phyloP scores from a whole-genome alignment of 768 basidiomycete genomes.

The Amanita jacksonii region DNA sequence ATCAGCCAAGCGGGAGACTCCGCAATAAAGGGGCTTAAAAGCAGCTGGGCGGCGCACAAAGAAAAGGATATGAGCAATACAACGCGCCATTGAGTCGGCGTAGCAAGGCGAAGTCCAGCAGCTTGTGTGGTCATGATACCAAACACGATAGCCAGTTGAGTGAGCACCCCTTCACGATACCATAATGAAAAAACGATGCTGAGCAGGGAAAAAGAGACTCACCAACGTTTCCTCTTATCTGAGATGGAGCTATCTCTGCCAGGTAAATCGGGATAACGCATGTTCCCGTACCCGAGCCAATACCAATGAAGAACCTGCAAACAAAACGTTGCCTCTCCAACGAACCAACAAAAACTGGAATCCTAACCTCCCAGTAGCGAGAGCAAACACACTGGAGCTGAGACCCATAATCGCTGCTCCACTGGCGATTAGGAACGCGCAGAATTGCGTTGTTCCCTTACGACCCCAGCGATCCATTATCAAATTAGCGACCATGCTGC shows the following conservation, averaged over 20 bases:
- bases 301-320: conserved; percentile 52
- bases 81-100: conserved; percentile 60
- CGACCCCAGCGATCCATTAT: conserved; percentile 67
- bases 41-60: conserved; percentile 47
- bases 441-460: conserved; percentile 53
- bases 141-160: conserved; percentile 74
- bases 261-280: conserved; percentile 81
- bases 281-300: conserved; percentile 62
- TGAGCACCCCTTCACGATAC: conserved; percentile 52
- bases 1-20: conserved; percentile 70
- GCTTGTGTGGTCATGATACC: conserved; percentile 84
- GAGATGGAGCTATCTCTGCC: conserved; percentile 73
- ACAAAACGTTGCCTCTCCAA: background rate
- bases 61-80: conserved; percentile 56
- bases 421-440: conserved; percentile 40
- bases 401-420: conserved; percentile 63
- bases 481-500: conserved; percentile 58
- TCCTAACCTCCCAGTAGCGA: conserved; percentile 59
- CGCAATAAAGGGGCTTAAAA: conserved; percentile 41
- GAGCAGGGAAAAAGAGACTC: conserved; percentile 12
- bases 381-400: conserved; percentile 41
- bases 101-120: conserved; percentile 62
- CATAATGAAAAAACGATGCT: background rate
- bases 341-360: background rate
- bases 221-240: conserved; percentile 71